A percentile compares a stretch with the other conserved stretches of the same genome.
phyloP scores from a whole-genome alignment of 202 grass and related monocot species.

The Hordeum pubiflorum region DNA sequence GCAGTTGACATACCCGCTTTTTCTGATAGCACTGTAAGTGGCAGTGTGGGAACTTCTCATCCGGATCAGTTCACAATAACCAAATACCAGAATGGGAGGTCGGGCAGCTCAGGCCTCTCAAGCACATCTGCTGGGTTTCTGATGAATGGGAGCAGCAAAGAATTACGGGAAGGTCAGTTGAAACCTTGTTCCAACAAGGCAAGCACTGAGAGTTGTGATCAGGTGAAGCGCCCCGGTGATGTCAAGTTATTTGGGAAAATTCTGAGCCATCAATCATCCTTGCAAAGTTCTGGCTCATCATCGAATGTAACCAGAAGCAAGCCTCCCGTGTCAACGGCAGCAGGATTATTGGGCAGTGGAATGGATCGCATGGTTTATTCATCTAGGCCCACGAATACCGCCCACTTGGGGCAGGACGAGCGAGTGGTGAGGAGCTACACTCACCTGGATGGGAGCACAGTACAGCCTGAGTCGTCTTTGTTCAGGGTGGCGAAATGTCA shows the following conservation, averaged over 20 bases:
- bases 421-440: slow-evolving; percentile 26
- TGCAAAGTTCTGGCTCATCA: slow-evolving; percentile 41
- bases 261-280: slow-evolving; percentile 50
- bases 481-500: slow-evolving; percentile 43
- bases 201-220: slow-evolving; percentile 41
- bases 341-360: slow-evolving; percentile 15
- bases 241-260: slow-evolving; percentile 79
- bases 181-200: slow-evolving; percentile 16
- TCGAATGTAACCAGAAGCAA: slow-evolving; percentile 39
- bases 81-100: slow-evolving; percentile 43
- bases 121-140: slow-evolving; percentile 22
- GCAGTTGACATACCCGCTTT: slow-evolving; percentile 19
- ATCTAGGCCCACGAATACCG: slow-evolving; percentile 18
- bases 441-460: slow-evolving; percentile 41
- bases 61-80: slow-evolving; percentile 32
- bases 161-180: slow-evolving; percentile 2
- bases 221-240: slow-evolving; percentile 47
- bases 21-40: slow-evolving; percentile 29
- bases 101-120: slow-evolving; percentile 20
- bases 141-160: slow-evolving; percentile 12
- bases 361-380: slow-evolving; percentile 32
- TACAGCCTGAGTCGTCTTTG: slow-evolving; percentile 38
- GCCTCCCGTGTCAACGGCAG: slow-evolving; percentile 21
- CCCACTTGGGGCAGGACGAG: slow-evolving; percentile 38
- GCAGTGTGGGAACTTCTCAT: slow-evolving; percentile 24